Percentiles rank a stretch among this genome's conserved stretches.
Evolutionary conservation across 371 early-diverging fungal species (phyloP).

Genomic region (Syncephalastrum racemosum): DNA sequence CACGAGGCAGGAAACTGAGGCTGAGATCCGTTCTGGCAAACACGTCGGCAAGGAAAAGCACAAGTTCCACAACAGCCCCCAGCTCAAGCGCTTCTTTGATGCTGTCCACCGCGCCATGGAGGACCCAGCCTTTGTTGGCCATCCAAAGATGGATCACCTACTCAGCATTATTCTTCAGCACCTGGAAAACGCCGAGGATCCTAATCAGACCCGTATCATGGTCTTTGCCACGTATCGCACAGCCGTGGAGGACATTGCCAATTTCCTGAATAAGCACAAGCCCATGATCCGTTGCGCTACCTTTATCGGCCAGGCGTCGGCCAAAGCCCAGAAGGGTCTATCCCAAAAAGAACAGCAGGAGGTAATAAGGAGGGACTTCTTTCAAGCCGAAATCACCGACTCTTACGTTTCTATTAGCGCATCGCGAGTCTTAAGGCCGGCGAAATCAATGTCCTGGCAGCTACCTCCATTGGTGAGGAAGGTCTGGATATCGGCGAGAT

Average conservation of each 20-base stretch:
- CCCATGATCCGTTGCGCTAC: constrained; percentile 70
- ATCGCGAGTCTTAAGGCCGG: constrained; percentile 65
- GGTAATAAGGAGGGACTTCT: constrained; percentile 28
- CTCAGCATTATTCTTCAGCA: constrained; percentile 66
- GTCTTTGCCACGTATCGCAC: constrained; percentile 87
- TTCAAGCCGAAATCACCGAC: not conserved
- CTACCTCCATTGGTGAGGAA: constrained; percentile 95
- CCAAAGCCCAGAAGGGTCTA: constrained; percentile 67
- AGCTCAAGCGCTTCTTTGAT: constrained; percentile 17
- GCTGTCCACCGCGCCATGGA: constrained; percentile 20
- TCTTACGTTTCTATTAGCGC: not conserved
- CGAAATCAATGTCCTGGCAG: constrained; percentile 81
- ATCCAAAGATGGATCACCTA: constrained; percentile 83
- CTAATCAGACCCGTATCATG: constrained; percentile 69
- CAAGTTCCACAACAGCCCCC: constrained; percentile 15
- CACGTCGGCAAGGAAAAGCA: constrained; percentile 16
- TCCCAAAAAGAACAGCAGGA: constrained; percentile 86
- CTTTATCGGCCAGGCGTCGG: constrained; percentile 85
- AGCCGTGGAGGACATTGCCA: constrained; percentile 84
- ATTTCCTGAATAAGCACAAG: constrained; percentile 56
- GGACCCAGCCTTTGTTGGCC: constrained; percentile 62
- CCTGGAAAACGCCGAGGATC: constrained; percentile 34
- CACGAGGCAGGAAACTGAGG: not conserved
- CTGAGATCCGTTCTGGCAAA: constrained; percentile 23
- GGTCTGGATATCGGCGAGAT: constrained; percentile 97